phyloP scores from a whole-genome alignment of 352 stramenopile genomes.

The Halophytophthora polymorphica region DNA sequence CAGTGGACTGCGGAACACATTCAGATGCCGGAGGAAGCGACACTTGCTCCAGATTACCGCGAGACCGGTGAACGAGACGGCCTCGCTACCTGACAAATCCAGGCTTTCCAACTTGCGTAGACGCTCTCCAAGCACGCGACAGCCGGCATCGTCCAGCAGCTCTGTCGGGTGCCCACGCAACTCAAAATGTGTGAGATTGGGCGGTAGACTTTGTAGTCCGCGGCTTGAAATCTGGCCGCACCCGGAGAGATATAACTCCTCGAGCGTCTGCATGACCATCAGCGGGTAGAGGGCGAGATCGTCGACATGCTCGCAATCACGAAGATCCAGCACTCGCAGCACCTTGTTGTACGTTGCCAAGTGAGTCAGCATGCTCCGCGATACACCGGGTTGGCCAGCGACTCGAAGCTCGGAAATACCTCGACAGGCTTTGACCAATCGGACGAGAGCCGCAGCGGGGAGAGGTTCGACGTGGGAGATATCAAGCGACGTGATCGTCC shows the following conservation, averaged over 20 bases:
- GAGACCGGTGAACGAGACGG: constrained; percentile 26
- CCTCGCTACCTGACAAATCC: constrained; percentile 31
- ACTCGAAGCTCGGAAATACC: constrained; percentile 29
- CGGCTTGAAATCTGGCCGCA: constrained; percentile 25
- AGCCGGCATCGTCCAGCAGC: constrained; percentile 36
- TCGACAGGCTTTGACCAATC: constrained; percentile 36
- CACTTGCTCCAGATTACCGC: constrained; percentile 33
- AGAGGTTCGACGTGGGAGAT: constrained; percentile 31
- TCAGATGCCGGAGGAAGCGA: constrained; percentile 42
- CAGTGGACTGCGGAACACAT: constrained; percentile 36
- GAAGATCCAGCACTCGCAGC: constrained; percentile 53
- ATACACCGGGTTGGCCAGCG: constrained; percentile 36
- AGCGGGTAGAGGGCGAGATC: constrained; percentile 65
- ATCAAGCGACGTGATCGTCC: constrained; percentile 27
- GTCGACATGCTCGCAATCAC: constrained; percentile 44
- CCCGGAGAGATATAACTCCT: constrained; percentile 44
- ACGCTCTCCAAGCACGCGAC: constrained; percentile 19
- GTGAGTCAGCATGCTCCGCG: constrained; percentile 37
- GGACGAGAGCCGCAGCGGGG: constrained; percentile 22
- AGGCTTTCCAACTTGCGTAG: constrained; percentile 40
- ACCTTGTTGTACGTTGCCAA: constrained; percentile 55
- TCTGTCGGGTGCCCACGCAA: constrained; percentile 22
- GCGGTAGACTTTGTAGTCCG: constrained; percentile 46
- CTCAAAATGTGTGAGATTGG: constrained; percentile 32
- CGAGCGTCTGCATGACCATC: constrained; percentile 52